Conservation (phyloP, 202 grass and related monocot genomes). For the Hordeum pubiflorum region DNA sequence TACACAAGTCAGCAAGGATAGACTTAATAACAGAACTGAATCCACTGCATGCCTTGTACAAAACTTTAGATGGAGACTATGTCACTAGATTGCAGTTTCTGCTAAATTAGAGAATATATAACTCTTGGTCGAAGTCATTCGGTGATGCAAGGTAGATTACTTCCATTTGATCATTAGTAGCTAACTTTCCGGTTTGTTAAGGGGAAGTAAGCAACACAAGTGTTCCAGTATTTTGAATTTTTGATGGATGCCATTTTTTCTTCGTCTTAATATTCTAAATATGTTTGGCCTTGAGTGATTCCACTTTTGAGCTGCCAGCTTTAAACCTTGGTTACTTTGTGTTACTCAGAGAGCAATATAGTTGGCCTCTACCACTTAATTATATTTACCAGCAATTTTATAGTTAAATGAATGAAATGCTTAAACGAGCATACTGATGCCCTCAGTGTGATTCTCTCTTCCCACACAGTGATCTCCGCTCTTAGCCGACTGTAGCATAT, state of each 20-base stretch:
- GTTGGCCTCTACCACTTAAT: background rate
- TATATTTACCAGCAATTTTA: background rate
- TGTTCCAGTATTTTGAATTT: too few species aligned
- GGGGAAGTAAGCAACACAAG: background rate
- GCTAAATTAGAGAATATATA: background rate
- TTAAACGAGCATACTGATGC: conserved; percentile 2
- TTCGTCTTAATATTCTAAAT: too few species aligned
- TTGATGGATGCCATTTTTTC: too few species aligned
- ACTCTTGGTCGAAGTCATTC: background rate
- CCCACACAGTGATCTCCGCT: background rate
- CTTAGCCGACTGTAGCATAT: background rate
- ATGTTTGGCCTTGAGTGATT: too few species aligned
- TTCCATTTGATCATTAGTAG: background rate
- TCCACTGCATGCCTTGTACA: background rate
- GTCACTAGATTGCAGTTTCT: background rate
- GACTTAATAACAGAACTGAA: background rate
- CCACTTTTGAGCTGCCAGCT: too few species aligned
- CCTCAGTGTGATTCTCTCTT: background rate
- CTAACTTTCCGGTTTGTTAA: background rate
- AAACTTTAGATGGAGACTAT: background rate
- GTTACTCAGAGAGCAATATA: too few species aligned
- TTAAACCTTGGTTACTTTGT: too few species aligned
- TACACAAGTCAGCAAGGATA: background rate
- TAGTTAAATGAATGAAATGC: background rate
- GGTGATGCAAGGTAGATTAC: background rate